These are phyloP conservation scores for Cytospora piceicola DNA, from an alignment of 2,329 filamentous ascomycete genomes.

Conservation along the genomic window DNA sequence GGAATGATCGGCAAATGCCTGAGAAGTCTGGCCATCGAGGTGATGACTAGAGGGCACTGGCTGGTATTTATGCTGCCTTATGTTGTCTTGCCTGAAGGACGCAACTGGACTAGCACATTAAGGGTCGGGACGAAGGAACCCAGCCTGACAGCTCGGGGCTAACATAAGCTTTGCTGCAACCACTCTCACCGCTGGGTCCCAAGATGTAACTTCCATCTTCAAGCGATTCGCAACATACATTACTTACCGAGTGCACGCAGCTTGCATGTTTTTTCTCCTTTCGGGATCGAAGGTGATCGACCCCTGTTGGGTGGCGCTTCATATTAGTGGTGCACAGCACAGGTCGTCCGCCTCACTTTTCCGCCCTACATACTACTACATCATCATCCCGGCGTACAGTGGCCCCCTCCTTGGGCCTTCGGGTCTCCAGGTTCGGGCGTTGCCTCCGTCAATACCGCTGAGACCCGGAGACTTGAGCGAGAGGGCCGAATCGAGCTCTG, in stretches of 20 bases:
- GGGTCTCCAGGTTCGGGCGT: conserved; percentile 10
- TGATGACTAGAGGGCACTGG: conserved; percentile 6
- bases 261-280: conserved; percentile 13
- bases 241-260: conserved; percentile 10
- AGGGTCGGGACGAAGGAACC: conserved; percentile 6
- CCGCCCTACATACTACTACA: conserved; percentile 10
- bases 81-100: conserved; percentile 3
- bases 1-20: conserved; percentile 8
- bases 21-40: conserved; percentile 3
- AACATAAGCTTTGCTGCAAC: conserved; percentile 11
- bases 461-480: conserved; percentile 1
- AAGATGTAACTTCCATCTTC: not conserved
- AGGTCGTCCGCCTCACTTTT: conserved; percentile 22
- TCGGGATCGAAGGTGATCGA: conserved; percentile 13
- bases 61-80: conserved; percentile 22
- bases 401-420: conserved; percentile 16
- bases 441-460: conserved; percentile 10
- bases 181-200: conserved; percentile 16
- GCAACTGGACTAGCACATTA: not conserved
- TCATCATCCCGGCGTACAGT: conserved; percentile 8
- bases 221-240: conserved; percentile 16
- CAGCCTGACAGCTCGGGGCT: conserved; percentile 19
- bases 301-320: conserved; percentile 16
- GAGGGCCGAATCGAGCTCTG: conserved; percentile 6
- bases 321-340: conserved; percentile 20